Base-by-base conservation (phyloP, 805 yeast genomes). In the Yamadazyma scolyti region DNA sequence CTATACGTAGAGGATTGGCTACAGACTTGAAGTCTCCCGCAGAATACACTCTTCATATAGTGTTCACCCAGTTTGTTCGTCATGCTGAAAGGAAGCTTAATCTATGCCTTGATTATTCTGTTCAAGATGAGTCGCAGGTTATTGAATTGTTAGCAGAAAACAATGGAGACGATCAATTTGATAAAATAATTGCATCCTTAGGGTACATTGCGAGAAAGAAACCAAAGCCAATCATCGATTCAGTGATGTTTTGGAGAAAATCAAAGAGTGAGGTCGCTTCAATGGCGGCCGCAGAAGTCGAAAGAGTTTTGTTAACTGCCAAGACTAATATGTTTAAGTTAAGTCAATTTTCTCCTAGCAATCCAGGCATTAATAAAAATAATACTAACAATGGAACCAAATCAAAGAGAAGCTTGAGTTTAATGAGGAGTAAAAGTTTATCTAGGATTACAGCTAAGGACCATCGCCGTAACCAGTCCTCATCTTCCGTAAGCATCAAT, bases 211-310 rank as follows among this genome's bases (percentile, higher is more conserved):
- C 98, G 1, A 72, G 87, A 34, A 71, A 81, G 16, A 85, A 87
- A 43, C 97, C 97, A 0, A 89, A 87, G 50, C 95, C 96, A 0
- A 96, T 93, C 1, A 88, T 94, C 20, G 99, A 93, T 55, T 87
- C 95, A 5, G 95, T 93, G 37, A 89, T 93, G 97, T 89, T 85
- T 52, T 93, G 99, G 99, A 73, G 97, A 38, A 86, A 90, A 53
- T 77, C 90, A 2, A 93, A 93, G 55, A 79, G 94, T 9, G 97
- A 90, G 46, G 80, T 83, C 3, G 86, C 95, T 2, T 47, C 60
- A 4, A 48, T 65, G 56, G 72, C 71, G 3, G 62, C 67, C 2
- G 39, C 51, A 1, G 71, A 65, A 33, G 62, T 65, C 10, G 72
- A 65, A 23, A 49, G 53, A 26, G 50, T 49, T 2, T 26, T 56